Conservation (phyloP, 1,284 basidiomycete species). For the Ceratorhiza oryzae-sativae region DNA sequence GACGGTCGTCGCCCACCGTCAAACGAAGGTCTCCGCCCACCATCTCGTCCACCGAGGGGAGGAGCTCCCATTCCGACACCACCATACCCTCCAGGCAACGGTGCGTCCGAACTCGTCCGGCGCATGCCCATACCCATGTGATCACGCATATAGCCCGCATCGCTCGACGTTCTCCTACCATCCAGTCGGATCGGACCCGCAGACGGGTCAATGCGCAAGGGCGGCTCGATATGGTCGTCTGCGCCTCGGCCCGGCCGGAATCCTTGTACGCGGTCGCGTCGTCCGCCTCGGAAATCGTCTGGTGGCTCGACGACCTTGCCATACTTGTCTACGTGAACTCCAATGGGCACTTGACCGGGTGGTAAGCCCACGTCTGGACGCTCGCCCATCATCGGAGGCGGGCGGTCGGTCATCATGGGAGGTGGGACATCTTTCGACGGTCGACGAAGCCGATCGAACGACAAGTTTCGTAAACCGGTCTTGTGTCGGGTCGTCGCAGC, state of each 20-base stretch:
- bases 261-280: conserved; percentile 1
- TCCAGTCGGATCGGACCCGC: conserved; percentile 16
- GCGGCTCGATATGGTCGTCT: not conserved
- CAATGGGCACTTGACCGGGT: conserved; percentile 31
- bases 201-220: not conserved
- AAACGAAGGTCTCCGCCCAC: not conserved
- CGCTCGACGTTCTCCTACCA: conserved; percentile 17
- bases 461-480: conserved; percentile 3
- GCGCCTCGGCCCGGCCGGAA: conserved; percentile 20
- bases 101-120: not conserved
- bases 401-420: not conserved
- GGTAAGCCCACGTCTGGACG: conserved; percentile 6
- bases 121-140: not conserved
- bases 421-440: not conserved
- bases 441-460: conserved; percentile 22
- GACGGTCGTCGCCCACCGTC: not conserved
- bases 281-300: not conserved
- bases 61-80: conserved; percentile 10
- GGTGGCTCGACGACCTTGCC: conserved; percentile 17
- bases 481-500: conserved; percentile 9
- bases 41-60: not conserved
- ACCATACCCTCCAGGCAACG: conserved; percentile 2
- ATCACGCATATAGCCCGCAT: conserved; percentile 1
- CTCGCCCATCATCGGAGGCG: not conserved
- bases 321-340: conserved; percentile 21